These are phyloP conservation scores for Acanthamoeba healyi DNA, from an alignment of 208 protist species.

Conservation along the genomic window DNA sequence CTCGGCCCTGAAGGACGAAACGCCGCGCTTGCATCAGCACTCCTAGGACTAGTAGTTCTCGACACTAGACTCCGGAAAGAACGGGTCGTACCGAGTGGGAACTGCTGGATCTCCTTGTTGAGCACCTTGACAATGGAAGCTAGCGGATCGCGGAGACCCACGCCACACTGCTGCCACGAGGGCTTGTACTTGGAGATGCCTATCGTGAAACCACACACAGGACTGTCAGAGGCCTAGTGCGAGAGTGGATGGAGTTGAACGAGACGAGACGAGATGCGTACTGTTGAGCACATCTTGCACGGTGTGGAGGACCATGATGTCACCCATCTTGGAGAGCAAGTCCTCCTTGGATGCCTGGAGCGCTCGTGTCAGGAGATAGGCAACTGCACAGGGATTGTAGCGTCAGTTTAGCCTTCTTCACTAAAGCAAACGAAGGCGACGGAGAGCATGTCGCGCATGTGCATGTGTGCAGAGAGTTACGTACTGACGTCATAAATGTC, in stretches of 20 bases:
- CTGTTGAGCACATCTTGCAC: constrained; percentile 39
- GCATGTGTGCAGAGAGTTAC: neutral
- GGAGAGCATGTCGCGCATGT: neutral
- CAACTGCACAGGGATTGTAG: neutral
- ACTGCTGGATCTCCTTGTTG: constrained; percentile 41
- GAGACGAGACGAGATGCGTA: neutral
- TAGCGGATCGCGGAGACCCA: neutral
- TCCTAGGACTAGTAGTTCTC: too few relatives aligned
- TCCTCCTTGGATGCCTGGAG: constrained; percentile 34
- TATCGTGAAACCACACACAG: neutral
- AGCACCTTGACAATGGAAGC: neutral
- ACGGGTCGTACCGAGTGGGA: neutral
- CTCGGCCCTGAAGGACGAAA: neutral
- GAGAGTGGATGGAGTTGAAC: neutral
- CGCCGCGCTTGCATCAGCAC: too few relatives aligned
- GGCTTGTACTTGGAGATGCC: constrained; percentile 30
- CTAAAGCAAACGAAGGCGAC: neutral
- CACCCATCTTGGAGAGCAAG: constrained; percentile 21
- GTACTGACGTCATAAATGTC: constrained; percentile 53
- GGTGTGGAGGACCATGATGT: constrained; percentile 8
- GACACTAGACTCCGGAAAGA: too few relatives aligned
- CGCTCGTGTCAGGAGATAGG: neutral
- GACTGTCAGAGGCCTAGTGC: neutral
- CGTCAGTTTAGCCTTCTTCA: neutral
- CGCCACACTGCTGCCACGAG: constrained; percentile 7